phyloP scores from a whole-genome alignment of 2,329 filamentous ascomycete species.

The Fusarium nanum region DNA sequence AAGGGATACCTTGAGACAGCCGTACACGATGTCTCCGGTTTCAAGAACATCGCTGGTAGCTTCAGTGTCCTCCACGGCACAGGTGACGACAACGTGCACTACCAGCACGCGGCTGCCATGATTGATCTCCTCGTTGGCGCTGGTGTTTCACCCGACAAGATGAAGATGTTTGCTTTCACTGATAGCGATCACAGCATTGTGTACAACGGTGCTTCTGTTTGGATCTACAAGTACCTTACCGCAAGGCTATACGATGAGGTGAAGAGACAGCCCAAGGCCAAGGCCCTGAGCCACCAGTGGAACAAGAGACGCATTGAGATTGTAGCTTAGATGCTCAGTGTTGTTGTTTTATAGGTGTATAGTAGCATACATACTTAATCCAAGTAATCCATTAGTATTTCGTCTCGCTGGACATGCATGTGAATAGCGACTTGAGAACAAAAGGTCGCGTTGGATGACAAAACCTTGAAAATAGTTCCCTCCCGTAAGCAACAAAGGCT shows the following conservation, averaged over 20 bases:
- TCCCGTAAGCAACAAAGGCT: rapidly evolving
- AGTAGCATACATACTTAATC: not conserved
- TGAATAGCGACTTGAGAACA: not conserved
- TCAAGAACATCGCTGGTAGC: constrained; percentile 70
- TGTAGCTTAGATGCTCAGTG: not conserved
- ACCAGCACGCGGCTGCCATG: constrained; percentile 72
- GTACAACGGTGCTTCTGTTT: constrained; percentile 66
- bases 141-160: constrained; percentile 69
- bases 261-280: constrained; percentile 58
- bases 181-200: constrained; percentile 72
- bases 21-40: constrained; percentile 68
- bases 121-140: constrained; percentile 70
- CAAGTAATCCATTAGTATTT: not conserved
- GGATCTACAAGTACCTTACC: constrained; percentile 72
- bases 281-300: constrained; percentile 51
- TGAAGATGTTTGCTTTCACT: constrained; percentile 73
- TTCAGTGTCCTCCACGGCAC: constrained; percentile 74
- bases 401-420: rapidly evolving
- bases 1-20: constrained; percentile 71
- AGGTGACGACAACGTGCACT: constrained; percentile 79
- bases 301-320: constrained; percentile 35
- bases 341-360: not conserved
- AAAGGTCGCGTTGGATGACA: rapidly evolving
- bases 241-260: constrained; percentile 72
- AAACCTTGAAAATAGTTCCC: no score